Evolutionary conservation across 2,329 filamentous ascomycete species (phyloP), one percentile per base, ranked within the genome.

Genomic region (Aureobasidium sp.): DNA sequence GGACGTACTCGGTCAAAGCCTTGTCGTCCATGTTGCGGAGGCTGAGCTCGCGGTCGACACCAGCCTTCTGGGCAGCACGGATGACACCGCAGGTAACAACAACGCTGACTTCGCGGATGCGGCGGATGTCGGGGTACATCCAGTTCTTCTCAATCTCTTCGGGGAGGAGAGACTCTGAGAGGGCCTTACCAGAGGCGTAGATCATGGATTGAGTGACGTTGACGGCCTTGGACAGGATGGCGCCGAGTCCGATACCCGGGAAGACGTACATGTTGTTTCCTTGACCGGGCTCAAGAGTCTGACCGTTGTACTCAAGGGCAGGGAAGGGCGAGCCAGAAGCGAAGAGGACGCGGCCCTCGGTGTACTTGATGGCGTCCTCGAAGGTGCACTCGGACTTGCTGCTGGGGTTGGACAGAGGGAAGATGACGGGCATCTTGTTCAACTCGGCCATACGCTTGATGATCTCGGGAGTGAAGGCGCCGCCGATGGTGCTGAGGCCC

Each of bases 351-450:
- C 86, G 89, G 63, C 93, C 93, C 62, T 97, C 88, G 11, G 93
- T 97, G 85, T 93, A 86, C 69, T 85, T 83, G 69, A 97, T 83
- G 17, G 94, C 94, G 71, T 94, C 89, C 79, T 96, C 92, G 69
- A 95, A 97, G 17, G 90, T 96, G 79, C 94, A 97, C 78, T 99
- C 94, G 9, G 93, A 95, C 80, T 97, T 96, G 77, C 88, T 92
- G 55, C 92, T 86, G 53, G 94, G 94, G 79, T 99, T 97, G 75
- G 90, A 95, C 45, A 99, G 86, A 59, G 93, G 93, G 84, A 99
- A 97, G 69, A 80, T 76, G 71, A 80, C 75, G 64, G 94, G 92
- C 64, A 84, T 81, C 64, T 91, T 84, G 74, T 91, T 91, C 60
- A 80, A 66, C 65, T 74, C 71, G 42, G 77, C 78, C 78, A 80